These are phyloP conservation scores for Spizellomyces punctatus DNA, from an alignment of 192 early-diverging fungal species.

Conservation along the genomic window DNA sequence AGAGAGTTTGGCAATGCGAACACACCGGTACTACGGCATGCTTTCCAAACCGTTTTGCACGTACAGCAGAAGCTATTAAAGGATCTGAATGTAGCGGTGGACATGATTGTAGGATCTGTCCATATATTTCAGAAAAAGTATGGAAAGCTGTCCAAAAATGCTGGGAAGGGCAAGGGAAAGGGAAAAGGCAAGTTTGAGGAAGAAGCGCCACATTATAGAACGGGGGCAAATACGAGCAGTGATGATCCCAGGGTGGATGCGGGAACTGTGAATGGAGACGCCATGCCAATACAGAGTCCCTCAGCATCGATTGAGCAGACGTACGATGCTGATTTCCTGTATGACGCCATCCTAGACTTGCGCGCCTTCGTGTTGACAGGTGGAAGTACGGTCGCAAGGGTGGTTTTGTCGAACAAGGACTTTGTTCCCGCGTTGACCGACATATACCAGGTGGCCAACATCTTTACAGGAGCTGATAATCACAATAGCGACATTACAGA, in stretches of 20 bases:
- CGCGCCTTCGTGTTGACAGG: conserved; percentile 24
- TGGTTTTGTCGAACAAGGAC: conserved; percentile 1
- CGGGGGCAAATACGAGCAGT: not conserved
- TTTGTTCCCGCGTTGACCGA: conserved; percentile 34
- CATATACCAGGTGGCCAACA: conserved; percentile 42
- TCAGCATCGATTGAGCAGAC: not conserved
- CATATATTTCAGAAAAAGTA: conserved; percentile 38
- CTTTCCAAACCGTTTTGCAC: conserved; percentile 10
- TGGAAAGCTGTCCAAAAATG: conserved; percentile 32
- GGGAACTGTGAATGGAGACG: not conserved
- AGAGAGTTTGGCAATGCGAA: conserved; percentile 7
- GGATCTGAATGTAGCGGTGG: conserved; percentile 2
- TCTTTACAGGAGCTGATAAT: not conserved
- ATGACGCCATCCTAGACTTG: conserved; percentile 28
- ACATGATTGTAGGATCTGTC: conserved; percentile 24
- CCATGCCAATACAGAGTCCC: not conserved
- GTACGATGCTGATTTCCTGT: conserved; percentile 24
- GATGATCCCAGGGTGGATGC: not conserved
- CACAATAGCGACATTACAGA: not conserved
- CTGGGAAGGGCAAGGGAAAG: conserved; percentile 33
- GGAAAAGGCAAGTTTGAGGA: not conserved
- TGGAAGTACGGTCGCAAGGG: conserved; percentile 21
- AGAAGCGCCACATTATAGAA: not conserved
- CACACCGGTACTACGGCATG: conserved; percentile 6
- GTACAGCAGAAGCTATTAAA: conserved; percentile 6